phyloP scores from a whole-genome alignment of 192 early-diverging fungal genomes.

The Diversispora epigaea region DNA sequence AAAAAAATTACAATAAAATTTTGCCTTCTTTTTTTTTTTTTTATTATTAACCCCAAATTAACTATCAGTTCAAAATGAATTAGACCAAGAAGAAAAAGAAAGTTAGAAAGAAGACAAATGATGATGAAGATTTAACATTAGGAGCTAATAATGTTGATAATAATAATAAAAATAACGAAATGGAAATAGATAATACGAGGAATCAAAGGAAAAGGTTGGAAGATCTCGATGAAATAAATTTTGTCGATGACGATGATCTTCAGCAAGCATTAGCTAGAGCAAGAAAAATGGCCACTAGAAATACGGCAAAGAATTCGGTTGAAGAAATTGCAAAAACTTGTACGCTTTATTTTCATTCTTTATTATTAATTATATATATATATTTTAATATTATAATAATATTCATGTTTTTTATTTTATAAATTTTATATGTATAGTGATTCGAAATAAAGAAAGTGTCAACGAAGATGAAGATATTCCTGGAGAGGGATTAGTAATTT shows the following conservation, averaged over 20 bases:
- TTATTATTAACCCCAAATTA: conserved; percentile 18
- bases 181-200: conserved; percentile 21
- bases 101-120: conserved; percentile 44
- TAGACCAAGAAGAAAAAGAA: conserved; percentile 60
- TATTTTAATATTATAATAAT: neutral
- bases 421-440: conserved; percentile 30
- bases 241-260: conserved; percentile 95
- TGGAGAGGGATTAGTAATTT: conserved; percentile 63
- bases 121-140: conserved; percentile 43
- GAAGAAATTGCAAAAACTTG: conserved; percentile 66
- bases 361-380: neutral
- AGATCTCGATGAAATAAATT: conserved; percentile 55
- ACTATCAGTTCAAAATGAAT: conserved; percentile 37
- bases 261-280: conserved; percentile 79
- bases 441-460: conserved; percentile 36
- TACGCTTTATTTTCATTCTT: conserved; percentile 28
- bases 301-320: conserved; percentile 49
- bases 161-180: neutral
- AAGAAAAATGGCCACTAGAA: conserved; percentile 60
- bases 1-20: too few relatives aligned
- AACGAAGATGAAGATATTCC: conserved; percentile 46
- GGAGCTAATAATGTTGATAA: neutral
- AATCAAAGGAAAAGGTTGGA: conserved; percentile 4
- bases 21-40: neutral
- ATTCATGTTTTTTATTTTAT: conserved; percentile 1